A percentile compares a stretch with the other conserved stretches of the same genome.
These are phyloP conservation scores for Brassica incana DNA, from an alignment of 345 rosid genomes.

Conservation along the genomic window DNA sequence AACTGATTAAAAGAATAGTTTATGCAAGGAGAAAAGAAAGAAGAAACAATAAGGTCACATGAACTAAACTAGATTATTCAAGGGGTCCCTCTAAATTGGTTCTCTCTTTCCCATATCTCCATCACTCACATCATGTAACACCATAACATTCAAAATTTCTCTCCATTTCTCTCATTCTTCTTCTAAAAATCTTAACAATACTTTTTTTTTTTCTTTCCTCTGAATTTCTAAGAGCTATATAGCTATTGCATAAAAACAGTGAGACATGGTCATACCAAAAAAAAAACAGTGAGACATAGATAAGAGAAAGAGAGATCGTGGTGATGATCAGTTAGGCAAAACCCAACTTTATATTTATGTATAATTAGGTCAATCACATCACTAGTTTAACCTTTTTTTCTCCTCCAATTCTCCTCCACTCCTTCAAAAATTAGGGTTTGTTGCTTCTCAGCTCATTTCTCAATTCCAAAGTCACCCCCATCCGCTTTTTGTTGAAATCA, in stretches of 20 bases:
- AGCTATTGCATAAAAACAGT: slow-evolving; percentile 4
- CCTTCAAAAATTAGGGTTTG: slow-evolving; percentile 32
- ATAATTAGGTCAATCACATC: slow-evolving; percentile 43
- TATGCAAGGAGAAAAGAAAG: not conserved
- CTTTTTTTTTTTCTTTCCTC: not conserved
- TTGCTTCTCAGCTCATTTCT: not conserved
- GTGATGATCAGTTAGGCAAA: slow-evolving; percentile 37
- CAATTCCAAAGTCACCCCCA: slow-evolving; percentile 26
- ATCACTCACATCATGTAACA: slow-evolving; percentile 37
- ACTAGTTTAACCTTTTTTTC: slow-evolving; percentile 21
- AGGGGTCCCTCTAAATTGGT: slow-evolving; percentile 58
- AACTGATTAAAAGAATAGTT: not conserved
- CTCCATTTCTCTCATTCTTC: slow-evolving; percentile 21
- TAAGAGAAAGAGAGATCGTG: slow-evolving; percentile 18
- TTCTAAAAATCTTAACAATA: slow-evolving; percentile 21
- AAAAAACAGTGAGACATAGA: slow-evolving; percentile 27
- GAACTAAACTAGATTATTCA: slow-evolving; percentile 73
- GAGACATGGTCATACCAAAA: not conserved
- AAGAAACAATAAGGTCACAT: slow-evolving; percentile 80
- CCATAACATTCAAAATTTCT: slow-evolving; percentile 17
- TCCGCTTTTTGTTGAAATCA: not conserved
- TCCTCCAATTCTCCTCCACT: slow-evolving; percentile 4
- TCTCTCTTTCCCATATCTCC: slow-evolving; percentile 39
- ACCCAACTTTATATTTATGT: slow-evolving; percentile 34
- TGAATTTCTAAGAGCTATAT: slow-evolving; percentile 13